Evolutionary conservation across 306 rosid species (phyloP).

Genomic region (Senna siamea): DNA sequence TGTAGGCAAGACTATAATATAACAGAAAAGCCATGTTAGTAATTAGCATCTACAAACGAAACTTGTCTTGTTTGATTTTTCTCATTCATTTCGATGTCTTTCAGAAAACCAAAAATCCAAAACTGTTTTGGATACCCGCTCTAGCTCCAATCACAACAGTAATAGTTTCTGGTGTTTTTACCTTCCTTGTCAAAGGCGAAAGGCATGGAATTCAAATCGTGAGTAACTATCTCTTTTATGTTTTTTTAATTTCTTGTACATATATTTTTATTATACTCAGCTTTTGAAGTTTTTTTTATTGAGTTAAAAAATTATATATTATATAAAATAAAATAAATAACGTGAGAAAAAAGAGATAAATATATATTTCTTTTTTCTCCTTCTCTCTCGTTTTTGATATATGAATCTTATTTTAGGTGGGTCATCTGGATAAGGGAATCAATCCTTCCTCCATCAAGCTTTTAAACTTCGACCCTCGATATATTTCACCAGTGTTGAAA

Average conservation of each 20-base stretch:
- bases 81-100: background rate
- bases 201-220: constrained; percentile 75
- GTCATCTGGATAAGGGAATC: constrained; percentile 70
- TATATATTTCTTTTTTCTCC: too few species aligned
- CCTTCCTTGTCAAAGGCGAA: constrained; percentile 58
- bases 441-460: constrained; percentile 62
- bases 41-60: too few species aligned
- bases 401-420: constrained; percentile 55
- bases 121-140: constrained; percentile 87
- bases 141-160: constrained; percentile 72
- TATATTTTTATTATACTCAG: background rate
- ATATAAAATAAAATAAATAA: too few species aligned
- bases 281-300: too few species aligned
- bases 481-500: constrained; percentile 49
- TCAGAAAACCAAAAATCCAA: constrained; percentile 65
- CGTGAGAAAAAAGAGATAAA: too few species aligned
- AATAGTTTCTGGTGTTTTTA: constrained; percentile 55
- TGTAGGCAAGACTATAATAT: too few species aligned
- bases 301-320: too few species aligned
- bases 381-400: background rate
- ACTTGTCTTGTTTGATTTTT: background rate
- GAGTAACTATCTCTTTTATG: constrained; percentile 16
- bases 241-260: background rate
- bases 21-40: too few species aligned
- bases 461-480: constrained; percentile 57